These are phyloP conservation scores for Scheffersomyces cryptocercus DNA, from an alignment of 1,139 yeast species.

Conservation along the genomic window DNA sequence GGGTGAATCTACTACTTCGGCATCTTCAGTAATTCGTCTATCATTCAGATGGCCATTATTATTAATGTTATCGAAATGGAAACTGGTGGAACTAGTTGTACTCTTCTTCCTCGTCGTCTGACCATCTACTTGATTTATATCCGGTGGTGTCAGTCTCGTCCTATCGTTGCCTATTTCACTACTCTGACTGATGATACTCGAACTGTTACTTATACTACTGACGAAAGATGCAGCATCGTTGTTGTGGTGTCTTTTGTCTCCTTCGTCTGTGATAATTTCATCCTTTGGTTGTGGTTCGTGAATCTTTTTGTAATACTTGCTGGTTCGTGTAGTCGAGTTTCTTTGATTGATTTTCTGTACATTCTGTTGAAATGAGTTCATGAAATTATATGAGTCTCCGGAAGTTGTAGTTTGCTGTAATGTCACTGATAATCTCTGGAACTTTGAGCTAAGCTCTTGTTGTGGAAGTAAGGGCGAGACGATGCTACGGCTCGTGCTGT, in stretches of 20 bases:
- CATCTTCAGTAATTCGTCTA: too few relatives aligned
- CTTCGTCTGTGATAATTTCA: slow-evolving; percentile 2
- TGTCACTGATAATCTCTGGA: slow-evolving; percentile 42
- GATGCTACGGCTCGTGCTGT: background rate
- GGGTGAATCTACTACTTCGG: too few relatives aligned
- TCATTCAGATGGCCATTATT: background rate
- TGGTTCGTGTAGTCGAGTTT: slow-evolving; percentile 18
- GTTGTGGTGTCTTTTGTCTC: slow-evolving; percentile 8
- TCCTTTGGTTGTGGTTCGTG: slow-evolving; percentile 12
- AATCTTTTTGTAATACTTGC: slow-evolving; percentile 38
- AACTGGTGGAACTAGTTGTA: slow-evolving; percentile 1
- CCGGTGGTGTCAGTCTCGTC: background rate
- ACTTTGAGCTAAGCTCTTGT: slow-evolving; percentile 37
- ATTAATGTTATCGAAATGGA: slow-evolving; percentile 8
- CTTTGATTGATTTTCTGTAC: slow-evolving; percentile 22
- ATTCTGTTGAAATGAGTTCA: slow-evolving; percentile 45
- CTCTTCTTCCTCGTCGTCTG: background rate
- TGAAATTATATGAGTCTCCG: slow-evolving; percentile 43
- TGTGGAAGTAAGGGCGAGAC: slow-evolving; percentile 29
- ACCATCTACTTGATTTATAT: too few relatives aligned
- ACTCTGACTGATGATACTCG: slow-evolving; percentile 22
- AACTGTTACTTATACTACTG: slow-evolving; percentile 29
- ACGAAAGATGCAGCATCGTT: slow-evolving; percentile 16
- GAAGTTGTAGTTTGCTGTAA: slow-evolving; percentile 38
- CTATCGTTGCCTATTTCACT: slow-evolving; percentile 1